A percentile compares a stretch with the other conserved stretches of the same genome.
Evolutionary conservation across 805 yeast genomes (phyloP).

Genomic region (Candida parachauliodes): DNA sequence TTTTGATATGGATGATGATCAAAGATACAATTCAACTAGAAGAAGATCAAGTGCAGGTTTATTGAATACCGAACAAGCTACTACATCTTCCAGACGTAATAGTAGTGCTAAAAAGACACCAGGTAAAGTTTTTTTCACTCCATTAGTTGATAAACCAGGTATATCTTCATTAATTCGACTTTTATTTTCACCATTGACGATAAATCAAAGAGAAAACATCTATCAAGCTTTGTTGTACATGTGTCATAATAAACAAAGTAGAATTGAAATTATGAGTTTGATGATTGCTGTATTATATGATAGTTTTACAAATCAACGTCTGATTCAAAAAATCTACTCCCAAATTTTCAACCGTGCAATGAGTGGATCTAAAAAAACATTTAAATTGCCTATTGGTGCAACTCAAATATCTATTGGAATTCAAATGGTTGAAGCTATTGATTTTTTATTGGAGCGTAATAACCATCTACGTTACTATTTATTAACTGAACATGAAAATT

Average conservation of each 20-base stretch:
- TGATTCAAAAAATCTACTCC: conserved; percentile 60
- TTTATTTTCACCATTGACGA: conserved; percentile 68
- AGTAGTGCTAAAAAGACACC: conserved; percentile 6
- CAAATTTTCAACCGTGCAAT: conserved; percentile 54
- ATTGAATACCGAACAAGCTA: not conserved
- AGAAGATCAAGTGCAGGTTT: conserved; percentile 3
- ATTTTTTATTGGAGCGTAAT: conserved; percentile 64
- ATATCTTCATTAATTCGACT: conserved; percentile 68
- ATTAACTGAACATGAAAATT: conserved; percentile 66
- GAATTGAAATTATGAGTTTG: conserved; percentile 69
- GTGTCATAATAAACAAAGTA: conserved; percentile 73
- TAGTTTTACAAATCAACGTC: conserved; percentile 58
- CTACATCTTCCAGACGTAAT: conserved; percentile 14
- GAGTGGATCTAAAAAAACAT: conserved; percentile 15
- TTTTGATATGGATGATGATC: conserved; percentile 1
- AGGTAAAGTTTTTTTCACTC: conserved; percentile 44
- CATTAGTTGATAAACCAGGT: conserved; percentile 73
- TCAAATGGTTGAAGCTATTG: conserved; percentile 73
- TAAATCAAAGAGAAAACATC: conserved; percentile 56
- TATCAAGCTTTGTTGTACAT: conserved; percentile 64
- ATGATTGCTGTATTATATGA: conserved; percentile 70
- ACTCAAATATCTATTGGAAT: conserved; percentile 70
- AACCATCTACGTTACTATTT: conserved; percentile 69
- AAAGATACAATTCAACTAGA: not conserved
- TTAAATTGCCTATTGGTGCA: conserved; percentile 52